Evolutionary conservation across 129 eudicot genomes (phyloP).

Genomic region (Mikania micrantha): DNA sequence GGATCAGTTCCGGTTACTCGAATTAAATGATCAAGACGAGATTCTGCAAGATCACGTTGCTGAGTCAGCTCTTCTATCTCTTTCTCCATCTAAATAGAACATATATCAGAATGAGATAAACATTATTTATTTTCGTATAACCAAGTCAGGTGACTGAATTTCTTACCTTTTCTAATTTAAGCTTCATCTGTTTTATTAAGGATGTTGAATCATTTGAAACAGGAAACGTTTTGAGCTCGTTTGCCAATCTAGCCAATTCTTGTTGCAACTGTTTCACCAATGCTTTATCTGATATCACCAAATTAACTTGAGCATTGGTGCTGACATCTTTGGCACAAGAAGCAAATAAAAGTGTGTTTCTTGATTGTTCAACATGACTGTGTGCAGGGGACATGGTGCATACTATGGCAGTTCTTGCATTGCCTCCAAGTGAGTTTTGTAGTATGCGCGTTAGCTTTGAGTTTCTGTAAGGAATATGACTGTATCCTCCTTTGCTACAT

Average conservation of each 20-base stretch:
- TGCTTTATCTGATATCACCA: conserved; percentile 85
- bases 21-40: conserved; percentile 52
- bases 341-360: conserved; percentile 89
- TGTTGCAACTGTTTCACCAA: conserved; percentile 68
- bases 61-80: conserved; percentile 62
- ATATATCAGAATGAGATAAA: too few species aligned
- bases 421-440: conserved; percentile 89
- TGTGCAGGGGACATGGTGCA: conserved; percentile 96
- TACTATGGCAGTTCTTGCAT: conserved; percentile 82
- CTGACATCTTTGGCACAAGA: conserved; percentile 84
- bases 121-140: too few species aligned
- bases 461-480: conserved; percentile 89
- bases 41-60: conserved; percentile 76
- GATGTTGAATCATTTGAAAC: conserved; percentile 28
- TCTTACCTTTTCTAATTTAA: conserved; percentile 61
- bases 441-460: conserved; percentile 93
- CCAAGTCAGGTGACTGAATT: neutral
- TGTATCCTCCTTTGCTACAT: conserved; percentile 69
- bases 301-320: conserved; percentile 81
- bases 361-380: conserved; percentile 79
- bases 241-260: conserved; percentile 58
- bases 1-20: conserved; percentile 33
- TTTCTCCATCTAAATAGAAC: conserved; percentile 78
- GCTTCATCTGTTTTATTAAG: conserved; percentile 54
- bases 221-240: conserved; percentile 53